phyloP scores from a whole-genome alignment of 1,284 basidiomycete species.

The Leccinum insolens region DNA sequence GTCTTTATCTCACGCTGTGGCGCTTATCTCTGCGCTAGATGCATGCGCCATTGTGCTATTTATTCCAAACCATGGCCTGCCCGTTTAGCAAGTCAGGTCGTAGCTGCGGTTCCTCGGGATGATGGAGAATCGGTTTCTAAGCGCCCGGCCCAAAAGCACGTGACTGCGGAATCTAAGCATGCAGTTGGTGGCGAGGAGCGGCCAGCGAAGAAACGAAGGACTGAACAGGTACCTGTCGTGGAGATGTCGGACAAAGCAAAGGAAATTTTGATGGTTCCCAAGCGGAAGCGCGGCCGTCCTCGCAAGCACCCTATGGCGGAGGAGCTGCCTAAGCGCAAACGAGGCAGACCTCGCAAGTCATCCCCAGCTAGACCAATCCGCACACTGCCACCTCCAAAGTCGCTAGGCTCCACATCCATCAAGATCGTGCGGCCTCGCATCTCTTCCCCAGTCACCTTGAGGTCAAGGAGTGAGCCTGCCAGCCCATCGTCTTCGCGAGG shows the following conservation, averaged over 20 bases:
- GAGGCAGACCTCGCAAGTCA: slow-evolving; percentile 37
- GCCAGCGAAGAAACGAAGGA: slow-evolving; percentile 47
- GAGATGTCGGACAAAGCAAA: slow-evolving; percentile 42
- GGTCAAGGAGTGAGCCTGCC: slow-evolving; percentile 26
- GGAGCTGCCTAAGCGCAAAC: slow-evolving; percentile 39
- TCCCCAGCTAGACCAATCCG: slow-evolving; percentile 22
- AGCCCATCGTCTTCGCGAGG: slow-evolving; percentile 33
- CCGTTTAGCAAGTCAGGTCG: slow-evolving; percentile 55
- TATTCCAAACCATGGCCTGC: slow-evolving; percentile 71
- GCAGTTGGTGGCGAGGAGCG: slow-evolving; percentile 46
- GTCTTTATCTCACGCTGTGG: slow-evolving; percentile 24
- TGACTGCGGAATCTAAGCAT: slow-evolving; percentile 58
- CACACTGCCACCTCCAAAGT: slow-evolving; percentile 17
- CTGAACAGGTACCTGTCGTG: slow-evolving; percentile 36
- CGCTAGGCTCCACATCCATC: slow-evolving; percentile 13
- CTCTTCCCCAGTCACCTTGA: slow-evolving; percentile 26
- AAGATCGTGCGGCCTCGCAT: slow-evolving; percentile 19
- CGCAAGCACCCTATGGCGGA: slow-evolving; percentile 38
- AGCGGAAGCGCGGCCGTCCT: slow-evolving; percentile 40
- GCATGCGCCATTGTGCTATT: slow-evolving; percentile 76
- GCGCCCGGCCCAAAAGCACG: slow-evolving; percentile 50
- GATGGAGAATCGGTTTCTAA: slow-evolving; percentile 48
- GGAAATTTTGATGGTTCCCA: slow-evolving; percentile 35
- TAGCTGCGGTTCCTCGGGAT: slow-evolving; percentile 49
- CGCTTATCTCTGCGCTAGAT: slow-evolving; percentile 44